phyloP scores from a whole-genome alignment of 768 basidiomycete species.

The Termitomyces sp. region DNA sequence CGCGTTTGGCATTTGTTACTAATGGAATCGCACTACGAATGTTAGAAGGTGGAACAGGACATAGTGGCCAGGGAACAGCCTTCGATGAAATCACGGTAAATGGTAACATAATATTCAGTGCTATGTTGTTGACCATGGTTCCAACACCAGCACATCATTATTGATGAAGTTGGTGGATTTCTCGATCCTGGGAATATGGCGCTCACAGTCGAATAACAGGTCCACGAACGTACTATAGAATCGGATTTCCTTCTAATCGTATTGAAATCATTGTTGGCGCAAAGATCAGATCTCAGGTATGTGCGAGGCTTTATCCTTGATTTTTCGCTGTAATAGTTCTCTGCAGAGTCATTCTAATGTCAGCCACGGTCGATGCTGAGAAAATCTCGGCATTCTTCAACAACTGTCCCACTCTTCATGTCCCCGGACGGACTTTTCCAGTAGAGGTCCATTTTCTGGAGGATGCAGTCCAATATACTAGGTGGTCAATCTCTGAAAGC shows the following conservation, averaged over 20 bases:
- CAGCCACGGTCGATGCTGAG: conserved; percentile 89
- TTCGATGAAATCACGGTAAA: conserved; percentile 93
- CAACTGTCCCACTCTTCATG: conserved; percentile 76
- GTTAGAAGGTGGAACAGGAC: conserved; percentile 82
- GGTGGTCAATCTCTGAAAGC: conserved; percentile 72
- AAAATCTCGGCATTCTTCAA: conserved; percentile 88
- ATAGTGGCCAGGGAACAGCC: conserved; percentile 65
- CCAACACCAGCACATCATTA: conserved; percentile 78
- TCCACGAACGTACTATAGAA: conserved; percentile 96
- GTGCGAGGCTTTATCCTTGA: conserved; percentile 11
- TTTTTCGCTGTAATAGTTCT: conserved; percentile 2
- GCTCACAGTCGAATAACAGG: conserved; percentile 34
- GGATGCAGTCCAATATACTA: conserved; percentile 80
- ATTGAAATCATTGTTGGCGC: conserved; percentile 73
- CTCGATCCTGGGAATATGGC: neutral
- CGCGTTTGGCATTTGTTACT: conserved; percentile 79
- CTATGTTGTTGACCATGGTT: neutral
- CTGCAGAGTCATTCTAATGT: conserved; percentile 87
- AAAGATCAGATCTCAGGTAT: conserved; percentile 82
- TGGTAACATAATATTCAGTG: neutral
- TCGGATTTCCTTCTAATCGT: conserved; percentile 96
- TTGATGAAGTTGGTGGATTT: conserved; percentile 69
- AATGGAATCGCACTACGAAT: conserved; percentile 95
- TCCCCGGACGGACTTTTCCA: conserved; percentile 94
- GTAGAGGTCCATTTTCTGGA: conserved; percentile 84